Evolutionary conservation across 2,329 filamentous ascomycete genomes (phyloP).

Genomic region (Diaporthe amygdali): DNA sequence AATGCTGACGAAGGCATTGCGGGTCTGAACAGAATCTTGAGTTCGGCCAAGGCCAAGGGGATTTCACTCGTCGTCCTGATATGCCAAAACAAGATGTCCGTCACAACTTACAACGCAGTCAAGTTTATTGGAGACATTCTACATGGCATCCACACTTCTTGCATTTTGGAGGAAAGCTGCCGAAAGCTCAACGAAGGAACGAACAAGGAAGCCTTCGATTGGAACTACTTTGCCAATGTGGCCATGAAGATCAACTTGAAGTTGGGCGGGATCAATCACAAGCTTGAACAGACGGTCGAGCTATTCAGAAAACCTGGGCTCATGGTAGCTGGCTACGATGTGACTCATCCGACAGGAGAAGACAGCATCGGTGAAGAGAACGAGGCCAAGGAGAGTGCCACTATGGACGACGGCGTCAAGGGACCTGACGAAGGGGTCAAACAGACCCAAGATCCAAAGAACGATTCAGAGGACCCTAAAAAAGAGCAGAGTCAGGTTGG

Average conservation of each 20-base stretch:
- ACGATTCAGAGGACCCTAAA: not conserved
- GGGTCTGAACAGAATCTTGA: not conserved
- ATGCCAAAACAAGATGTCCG: constrained; percentile 44
- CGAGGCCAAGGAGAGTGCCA: too few species aligned
- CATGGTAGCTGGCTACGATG: constrained; percentile 88
- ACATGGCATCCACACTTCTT: constrained; percentile 72
- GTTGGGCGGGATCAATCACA: constrained; percentile 75
- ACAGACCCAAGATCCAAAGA: constrained; percentile 42
- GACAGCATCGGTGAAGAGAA: constrained; percentile 42
- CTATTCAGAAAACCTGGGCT: constrained; percentile 66
- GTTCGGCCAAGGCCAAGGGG: not conserved
- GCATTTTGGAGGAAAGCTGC: constrained; percentile 54
- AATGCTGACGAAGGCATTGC: too few species aligned
- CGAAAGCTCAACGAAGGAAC: constrained; percentile 28
- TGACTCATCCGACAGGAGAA: constrained; percentile 81
- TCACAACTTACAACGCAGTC: constrained; percentile 64
- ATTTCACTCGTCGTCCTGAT: constrained; percentile 66
- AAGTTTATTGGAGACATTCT: constrained; percentile 73
- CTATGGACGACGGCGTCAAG: constrained; percentile 49
- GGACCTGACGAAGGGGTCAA: not conserved
- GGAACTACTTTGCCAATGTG: constrained; percentile 70
- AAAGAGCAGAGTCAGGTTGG: constrained; percentile 73
- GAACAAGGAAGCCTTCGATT: constrained; percentile 21
- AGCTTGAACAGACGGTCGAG: constrained; percentile 54
- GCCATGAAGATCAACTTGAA: constrained; percentile 85